A percentile compares a stretch with the other conserved stretches of the same genome.
Conservation (phyloP, 2,329 filamentous ascomycete genomes). For the Exophiala sp. region DNA sequence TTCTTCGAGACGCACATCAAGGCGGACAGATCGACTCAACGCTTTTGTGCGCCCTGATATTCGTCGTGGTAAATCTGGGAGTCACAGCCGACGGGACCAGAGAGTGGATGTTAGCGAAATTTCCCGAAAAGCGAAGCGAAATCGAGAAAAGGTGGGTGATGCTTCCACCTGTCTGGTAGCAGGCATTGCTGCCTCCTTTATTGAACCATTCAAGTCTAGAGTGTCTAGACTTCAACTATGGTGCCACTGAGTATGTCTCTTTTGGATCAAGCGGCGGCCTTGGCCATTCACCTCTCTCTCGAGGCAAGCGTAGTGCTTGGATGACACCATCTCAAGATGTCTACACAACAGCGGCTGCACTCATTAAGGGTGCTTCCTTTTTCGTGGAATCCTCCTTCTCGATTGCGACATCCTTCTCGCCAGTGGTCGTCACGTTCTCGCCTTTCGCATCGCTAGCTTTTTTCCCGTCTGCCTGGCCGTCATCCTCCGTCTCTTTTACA, state of each 20-base stretch:
- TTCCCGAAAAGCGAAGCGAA: conserved; percentile 37
- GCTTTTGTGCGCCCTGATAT: conserved; percentile 64
- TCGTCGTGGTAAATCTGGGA: conserved; percentile 76
- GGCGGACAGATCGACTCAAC: conserved; percentile 61
- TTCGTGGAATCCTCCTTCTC: not conserved
- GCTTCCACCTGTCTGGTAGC: conserved; percentile 16
- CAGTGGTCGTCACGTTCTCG: not conserved
- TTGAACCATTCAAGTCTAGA: not conserved
- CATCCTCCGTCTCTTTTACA: conserved; percentile 10
- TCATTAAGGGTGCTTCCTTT: too few relatives aligned
- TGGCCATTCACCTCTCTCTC: too few relatives aligned
- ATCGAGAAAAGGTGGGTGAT: conserved; percentile 18
- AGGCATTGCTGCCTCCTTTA: not conserved
- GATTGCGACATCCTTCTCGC: not conserved
- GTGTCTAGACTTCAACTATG: not conserved
- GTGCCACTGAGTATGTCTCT: too few relatives aligned
- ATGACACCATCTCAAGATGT: too few relatives aligned
- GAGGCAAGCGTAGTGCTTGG: too few relatives aligned
- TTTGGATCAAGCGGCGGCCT: too few relatives aligned
- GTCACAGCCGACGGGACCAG: conserved; percentile 75
- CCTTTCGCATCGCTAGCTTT: not conserved
- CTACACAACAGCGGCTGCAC: too few relatives aligned
- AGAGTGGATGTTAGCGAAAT: conserved; percentile 73
- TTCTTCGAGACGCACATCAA: conserved; percentile 68
- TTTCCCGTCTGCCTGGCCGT: conserved; percentile 1